Evolutionary conservation across 169 alveolate genomes (phyloP), one percentile per base, ranked within the genome.

Genomic region (Cryptosporidium parvum): DNA sequence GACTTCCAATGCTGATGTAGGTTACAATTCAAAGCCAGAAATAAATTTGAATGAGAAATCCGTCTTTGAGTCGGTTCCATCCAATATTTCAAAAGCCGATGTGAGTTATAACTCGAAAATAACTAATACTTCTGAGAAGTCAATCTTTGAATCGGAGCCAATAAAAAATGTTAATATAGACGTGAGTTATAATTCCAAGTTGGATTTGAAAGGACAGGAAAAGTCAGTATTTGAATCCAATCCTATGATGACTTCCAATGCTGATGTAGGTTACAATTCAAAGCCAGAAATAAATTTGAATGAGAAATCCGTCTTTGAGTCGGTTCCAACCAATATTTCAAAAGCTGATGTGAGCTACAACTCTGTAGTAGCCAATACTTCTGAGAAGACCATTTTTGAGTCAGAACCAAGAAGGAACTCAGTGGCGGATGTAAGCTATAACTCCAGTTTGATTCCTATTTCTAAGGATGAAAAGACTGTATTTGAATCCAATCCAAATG

Each of bases 131-230:
- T 31, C 23, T n/a, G 52, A 72, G 9, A 72, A 53, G 6, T 72
- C 85, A 2, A 10, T 39, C 12, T 39, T 39, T 39, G 45, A 39
- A 6, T 39, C 45, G 8, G 42, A 5, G 42, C 42, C 42, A 37
- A 7, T 37, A 37, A 37, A 37, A 37, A 37, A 37, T 37, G 42
- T 37, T 1, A 37, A 37, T 37, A 53, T 70, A 33, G 86, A 73
- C 23, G 71, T n/a, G 29, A 73, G 72, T 9, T 73, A 73, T 73
- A 39, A 73, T 42, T 29, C 42, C 39, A 73, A 73, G n/a, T 33
- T 33, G 23, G 21, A 65, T 7, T 8, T 16, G 23, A 65, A 8
- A 65, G 51, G 9, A 0, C 53, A 65, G 0, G 72, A 65, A 37
- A 65, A 3, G 72, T 14, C 72, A 5, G 72, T 65, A 8, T 65